Conservation (phyloP, 208 protist species). For the Dictyostelium gargantuum region DNA sequence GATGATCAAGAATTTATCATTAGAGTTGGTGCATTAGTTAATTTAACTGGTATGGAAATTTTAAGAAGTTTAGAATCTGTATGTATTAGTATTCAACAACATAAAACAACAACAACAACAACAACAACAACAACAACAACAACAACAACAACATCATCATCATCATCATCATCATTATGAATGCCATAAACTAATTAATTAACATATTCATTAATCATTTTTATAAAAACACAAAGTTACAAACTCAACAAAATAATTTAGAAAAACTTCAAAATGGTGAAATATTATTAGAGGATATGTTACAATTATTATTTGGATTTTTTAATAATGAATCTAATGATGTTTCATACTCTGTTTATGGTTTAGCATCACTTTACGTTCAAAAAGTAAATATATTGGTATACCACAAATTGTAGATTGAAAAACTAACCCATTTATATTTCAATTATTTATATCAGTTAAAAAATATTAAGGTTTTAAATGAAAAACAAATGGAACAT, state of each 20-base stretch:
- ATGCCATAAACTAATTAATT: no score
- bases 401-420: neutral
- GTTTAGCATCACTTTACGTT: conserved; percentile 47
- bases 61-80: conserved; percentile 41
- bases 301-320: conserved; percentile 25
- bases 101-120: neutral
- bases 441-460: no score
- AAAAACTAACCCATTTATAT: neutral
- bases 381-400: conserved; percentile 4
- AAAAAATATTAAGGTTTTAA: conserved; percentile 31
- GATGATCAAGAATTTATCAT: conserved; percentile 41
- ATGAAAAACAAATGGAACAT: conserved; percentile 35
- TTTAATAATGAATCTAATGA: conserved; percentile 60
- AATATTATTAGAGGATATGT: conserved; percentile 20
- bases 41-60: conserved; percentile 64
- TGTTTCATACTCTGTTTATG: conserved; percentile 10
- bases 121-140: no score
- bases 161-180: no score
- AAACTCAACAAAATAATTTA: neutral
- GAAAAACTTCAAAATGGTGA: neutral
- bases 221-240: no score
- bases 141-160: no score
- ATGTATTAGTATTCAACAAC: neutral
- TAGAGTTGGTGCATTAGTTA: conserved; percentile 39
- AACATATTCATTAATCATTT: no score